A percentile compares a stretch with the other conserved stretches of the same genome.
phyloP scores from a whole-genome alignment of 495 filamentous ascomycete species.

The Xylaria grammica region DNA sequence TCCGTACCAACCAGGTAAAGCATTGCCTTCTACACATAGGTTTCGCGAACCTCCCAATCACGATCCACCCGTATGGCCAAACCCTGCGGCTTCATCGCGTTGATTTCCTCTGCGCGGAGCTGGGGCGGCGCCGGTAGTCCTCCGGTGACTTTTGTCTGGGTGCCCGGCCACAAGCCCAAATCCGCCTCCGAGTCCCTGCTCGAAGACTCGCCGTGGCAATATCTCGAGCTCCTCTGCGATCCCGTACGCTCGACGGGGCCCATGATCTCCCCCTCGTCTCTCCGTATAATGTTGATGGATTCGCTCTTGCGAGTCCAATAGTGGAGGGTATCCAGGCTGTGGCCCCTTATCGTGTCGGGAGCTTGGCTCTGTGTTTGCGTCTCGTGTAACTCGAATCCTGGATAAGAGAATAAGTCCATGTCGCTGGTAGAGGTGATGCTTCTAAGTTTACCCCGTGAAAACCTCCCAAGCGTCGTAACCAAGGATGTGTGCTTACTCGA shows the following conservation, averaged over 20 bases:
- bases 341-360: background rate
- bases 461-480: background rate
- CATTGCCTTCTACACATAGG: background rate
- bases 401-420: background rate
- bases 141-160: background rate
- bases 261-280: background rate
- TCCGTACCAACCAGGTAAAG: too few species aligned
- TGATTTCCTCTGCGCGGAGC: background rate
- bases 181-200: background rate
- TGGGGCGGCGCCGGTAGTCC: background rate
- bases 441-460: background rate
- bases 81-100: background rate
- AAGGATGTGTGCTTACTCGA: background rate
- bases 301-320: background rate
- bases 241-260: background rate
- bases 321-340: background rate
- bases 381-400: background rate
- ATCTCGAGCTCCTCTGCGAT: background rate
- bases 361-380: background rate
- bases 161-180: background rate
- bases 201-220: background rate
- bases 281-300: background rate
- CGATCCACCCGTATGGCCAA: constrained; percentile 6
- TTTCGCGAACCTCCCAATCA: background rate
- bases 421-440: background rate